These are phyloP conservation scores for Chaetothyriales sp. DNA, from an alignment of 2,329 filamentous ascomycete species.

Conservation along the genomic window DNA sequence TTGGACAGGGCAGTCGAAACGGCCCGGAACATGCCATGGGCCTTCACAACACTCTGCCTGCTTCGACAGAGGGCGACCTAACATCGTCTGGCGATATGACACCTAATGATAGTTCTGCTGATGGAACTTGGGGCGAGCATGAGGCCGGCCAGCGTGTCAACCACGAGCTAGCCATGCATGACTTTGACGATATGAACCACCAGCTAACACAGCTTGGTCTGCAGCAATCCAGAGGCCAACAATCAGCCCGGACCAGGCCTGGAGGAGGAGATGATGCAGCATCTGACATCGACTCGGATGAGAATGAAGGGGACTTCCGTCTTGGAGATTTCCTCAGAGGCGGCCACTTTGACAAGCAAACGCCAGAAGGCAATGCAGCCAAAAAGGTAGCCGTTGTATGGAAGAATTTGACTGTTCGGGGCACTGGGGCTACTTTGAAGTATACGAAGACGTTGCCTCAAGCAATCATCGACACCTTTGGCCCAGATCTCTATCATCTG, in stretches of 20 bases:
- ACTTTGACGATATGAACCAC: slow-evolving; percentile 41
- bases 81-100: slow-evolving; percentile 2
- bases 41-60: slow-evolving; percentile 9
- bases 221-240: slow-evolving; percentile 20
- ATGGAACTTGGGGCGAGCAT: slow-evolving; percentile 48
- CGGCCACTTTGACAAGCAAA: slow-evolving; percentile 60
- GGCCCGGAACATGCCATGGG: neutral
- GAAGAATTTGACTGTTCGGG: slow-evolving; percentile 61
- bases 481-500: slow-evolving; percentile 58
- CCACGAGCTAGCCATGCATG: slow-evolving; percentile 40
- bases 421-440: slow-evolving; percentile 48
- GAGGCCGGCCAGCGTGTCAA: slow-evolving; percentile 41
- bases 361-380: slow-evolving; percentile 45
- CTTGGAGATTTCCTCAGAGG: slow-evolving; percentile 56
- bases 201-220: slow-evolving; percentile 41
- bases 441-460: slow-evolving; percentile 60
- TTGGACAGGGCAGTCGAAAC: neutral
- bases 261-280: slow-evolving; percentile 22
- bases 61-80: slow-evolving; percentile 3
- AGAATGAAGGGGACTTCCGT: slow-evolving; percentile 43
- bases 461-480: slow-evolving; percentile 63
- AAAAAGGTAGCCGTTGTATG: slow-evolving; percentile 69
- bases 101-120: slow-evolving; percentile 1
- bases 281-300: slow-evolving; percentile 25
- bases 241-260: slow-evolving; percentile 3